Percentiles rank a stretch among this genome's conserved stretches.
phyloP scores from a whole-genome alignment of 2,329 filamentous ascomycete species.

The Fusarium sp. region DNA sequence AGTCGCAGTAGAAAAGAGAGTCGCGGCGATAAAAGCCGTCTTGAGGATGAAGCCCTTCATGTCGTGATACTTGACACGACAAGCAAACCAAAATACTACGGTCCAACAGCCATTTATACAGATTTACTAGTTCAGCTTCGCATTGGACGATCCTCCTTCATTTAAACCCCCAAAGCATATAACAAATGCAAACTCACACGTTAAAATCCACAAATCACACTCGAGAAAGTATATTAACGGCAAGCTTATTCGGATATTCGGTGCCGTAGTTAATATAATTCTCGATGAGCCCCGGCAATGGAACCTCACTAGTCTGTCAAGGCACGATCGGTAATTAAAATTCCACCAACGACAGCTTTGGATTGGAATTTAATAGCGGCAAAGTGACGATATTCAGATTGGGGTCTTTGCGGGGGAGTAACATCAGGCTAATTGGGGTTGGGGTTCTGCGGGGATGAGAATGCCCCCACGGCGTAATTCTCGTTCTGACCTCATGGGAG shows the following conservation, averaged over 20 bases:
- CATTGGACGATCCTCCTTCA: background rate
- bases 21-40: background rate
- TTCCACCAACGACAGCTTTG: conserved; percentile 16
- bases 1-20: background rate
- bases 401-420: conserved; percentile 2
- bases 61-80: background rate
- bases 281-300: background rate
- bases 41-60: conserved; percentile 14
- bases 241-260: conserved; percentile 1
- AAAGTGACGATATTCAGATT: conserved; percentile 4
- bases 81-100: background rate
- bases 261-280: conserved; percentile 9
- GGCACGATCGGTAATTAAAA: conserved; percentile 2
- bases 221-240: background rate
- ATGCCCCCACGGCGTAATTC: conserved; percentile 8
- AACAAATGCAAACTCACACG: rapidly evolving
- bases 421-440: conserved; percentile 12
- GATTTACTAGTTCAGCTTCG: background rate
- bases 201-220: conserved; percentile 24
- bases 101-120: background rate
- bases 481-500: background rate
- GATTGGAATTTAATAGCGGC: background rate
- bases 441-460: conserved; percentile 17
- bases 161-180: background rate
- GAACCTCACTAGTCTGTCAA: background rate